phyloP scores from a whole-genome alignment of 2,329 filamentous ascomycete species.

The Diaporthe ilicicola region DNA sequence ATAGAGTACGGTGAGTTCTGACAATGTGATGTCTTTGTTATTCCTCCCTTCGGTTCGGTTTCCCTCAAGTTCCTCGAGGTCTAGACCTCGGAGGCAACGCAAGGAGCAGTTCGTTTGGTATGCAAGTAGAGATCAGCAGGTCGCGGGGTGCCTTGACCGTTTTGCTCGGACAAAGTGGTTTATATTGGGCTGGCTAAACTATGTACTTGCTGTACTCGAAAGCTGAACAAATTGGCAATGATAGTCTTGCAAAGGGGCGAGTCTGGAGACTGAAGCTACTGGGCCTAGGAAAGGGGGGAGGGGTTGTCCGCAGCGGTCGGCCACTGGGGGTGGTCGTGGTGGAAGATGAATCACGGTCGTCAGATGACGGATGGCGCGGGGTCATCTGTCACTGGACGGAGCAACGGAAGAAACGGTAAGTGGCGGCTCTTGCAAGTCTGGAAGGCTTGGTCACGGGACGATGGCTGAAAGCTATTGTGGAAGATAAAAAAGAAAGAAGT shows the following conservation, averaged over 20 bases:
- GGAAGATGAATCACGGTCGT: slow-evolving; percentile 18
- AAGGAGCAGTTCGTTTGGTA: slow-evolving; percentile 13
- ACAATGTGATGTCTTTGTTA: slow-evolving; percentile 26
- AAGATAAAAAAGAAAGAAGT: not conserved
- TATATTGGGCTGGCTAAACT: slow-evolving; percentile 62
- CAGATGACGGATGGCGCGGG: slow-evolving; percentile 26
- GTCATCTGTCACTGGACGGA: not conserved
- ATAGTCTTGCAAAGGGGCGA: slow-evolving; percentile 6
- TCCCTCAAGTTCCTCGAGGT: not conserved
- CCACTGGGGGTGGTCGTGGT: slow-evolving; percentile 5
- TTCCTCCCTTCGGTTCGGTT: not conserved
- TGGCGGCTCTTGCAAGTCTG: not conserved
- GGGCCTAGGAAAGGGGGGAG: not conserved
- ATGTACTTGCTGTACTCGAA: slow-evolving; percentile 47
- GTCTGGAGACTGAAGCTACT: slow-evolving; percentile 11
- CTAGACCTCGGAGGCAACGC: slow-evolving; percentile 20
- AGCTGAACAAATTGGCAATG: slow-evolving; percentile 19
- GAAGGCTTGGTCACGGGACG: not conserved
- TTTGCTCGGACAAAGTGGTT: slow-evolving; percentile 48
- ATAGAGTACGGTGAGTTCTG: slow-evolving; percentile 25
- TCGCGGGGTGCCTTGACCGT: slow-evolving; percentile 22
- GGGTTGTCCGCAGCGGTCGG: not conserved
- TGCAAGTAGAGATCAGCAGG: slow-evolving; percentile 22
- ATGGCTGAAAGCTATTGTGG: not conserved
- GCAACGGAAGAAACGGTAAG: not conserved